Evolutionary conservation across 305 asterid genomes (phyloP), one percentile per base, ranked within the genome.

Genomic region (Fraxinus nigra): DNA sequence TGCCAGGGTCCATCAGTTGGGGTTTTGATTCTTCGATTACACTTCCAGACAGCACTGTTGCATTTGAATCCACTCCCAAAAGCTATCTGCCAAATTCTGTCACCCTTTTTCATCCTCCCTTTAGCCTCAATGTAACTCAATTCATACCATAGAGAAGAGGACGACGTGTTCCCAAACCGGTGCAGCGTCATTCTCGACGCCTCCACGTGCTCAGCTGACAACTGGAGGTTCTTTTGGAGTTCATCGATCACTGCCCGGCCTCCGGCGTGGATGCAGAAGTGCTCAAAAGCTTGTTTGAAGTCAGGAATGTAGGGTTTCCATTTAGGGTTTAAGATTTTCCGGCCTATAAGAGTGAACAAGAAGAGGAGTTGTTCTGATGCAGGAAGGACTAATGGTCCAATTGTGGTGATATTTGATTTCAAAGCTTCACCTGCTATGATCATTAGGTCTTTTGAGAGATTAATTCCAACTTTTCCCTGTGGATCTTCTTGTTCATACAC

Each of bases 271-370:
- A 93, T 93, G 75, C 98, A 93, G 75, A 93, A 93, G 78, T 92
- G 98, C 78, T 93, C 98, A 65, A 93, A 91, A 0, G 98, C 98
- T 74, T 88, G 91, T 33, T 91, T 93, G 87, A 93, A 93, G 54
- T 93, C 98, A 0, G 98, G 98, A 5, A 94, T 94, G 67, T 92
- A 94, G 0, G 98, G 90, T 35, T 91, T 94, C 98, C 96, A 94
- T 77, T 88, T 94, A 0, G 92, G 89, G 24, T 89, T 92, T 74
- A 94, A 89, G 1, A 90, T 90, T 56, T 94, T 94, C 84, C 98
- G 75, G 14, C 96, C 97, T 33, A 94, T 94, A 0, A 92, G 90
- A 5, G 97, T 91, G 85, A 94, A 85, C 0, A 94, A 87, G 76
- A 94, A 94, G 46, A 92, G 91, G 56, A 94, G 88, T 65, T 94